Evolutionary conservation across 2,329 filamentous ascomycete genomes (phyloP), one percentile per base, ranked within the genome.

Genomic region (Fusarium globosum): DNA sequence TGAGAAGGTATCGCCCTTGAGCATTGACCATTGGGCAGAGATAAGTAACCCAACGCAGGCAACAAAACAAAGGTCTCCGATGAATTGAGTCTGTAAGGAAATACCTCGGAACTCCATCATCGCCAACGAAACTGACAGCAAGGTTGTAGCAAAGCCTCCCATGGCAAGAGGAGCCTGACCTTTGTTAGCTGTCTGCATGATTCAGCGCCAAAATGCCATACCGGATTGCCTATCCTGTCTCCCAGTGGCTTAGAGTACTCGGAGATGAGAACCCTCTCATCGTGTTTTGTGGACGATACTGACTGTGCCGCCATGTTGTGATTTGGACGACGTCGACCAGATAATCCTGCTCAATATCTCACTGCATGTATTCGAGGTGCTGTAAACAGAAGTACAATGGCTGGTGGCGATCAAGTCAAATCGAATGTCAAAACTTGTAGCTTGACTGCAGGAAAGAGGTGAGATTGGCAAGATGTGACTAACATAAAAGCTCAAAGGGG

Each of bases 31-130:
- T 60, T 80, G 77, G 1, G 75, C 77, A 6, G 66, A 71, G 43
- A 80, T 78, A 36, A 80, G 64, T 21, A 80, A 51, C 15, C 75
- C 78, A 21, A 79, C 26, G 28, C 72, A 67, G 9, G 78, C 77
- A 18, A 77, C 72, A 36, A 79, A 78, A 57, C 77, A 79, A 10
- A 80, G 51, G 28, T 80, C 68, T 13, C 72, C 76, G n/a, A 79
- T 57, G 41, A 79, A 79, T 20, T 78, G 51, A 4, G 75, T 79
- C 64, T 79, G 75, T 7, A 60, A 66, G 2, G 61, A 35, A 9
- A 80, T 74, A 3, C 72, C 78, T 21, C 78, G 72, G 49, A 77
- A 75, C 20, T 71, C 73, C 77, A 79, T 79, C 75, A 79, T 75
- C 1, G 75, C 68, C 28, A 79, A 52, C 2, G 76, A 79, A 8